phyloP scores from a whole-genome alignment of 2,329 filamentous ascomycete genomes.

The Phaeosphaeriaceae sp. region DNA sequence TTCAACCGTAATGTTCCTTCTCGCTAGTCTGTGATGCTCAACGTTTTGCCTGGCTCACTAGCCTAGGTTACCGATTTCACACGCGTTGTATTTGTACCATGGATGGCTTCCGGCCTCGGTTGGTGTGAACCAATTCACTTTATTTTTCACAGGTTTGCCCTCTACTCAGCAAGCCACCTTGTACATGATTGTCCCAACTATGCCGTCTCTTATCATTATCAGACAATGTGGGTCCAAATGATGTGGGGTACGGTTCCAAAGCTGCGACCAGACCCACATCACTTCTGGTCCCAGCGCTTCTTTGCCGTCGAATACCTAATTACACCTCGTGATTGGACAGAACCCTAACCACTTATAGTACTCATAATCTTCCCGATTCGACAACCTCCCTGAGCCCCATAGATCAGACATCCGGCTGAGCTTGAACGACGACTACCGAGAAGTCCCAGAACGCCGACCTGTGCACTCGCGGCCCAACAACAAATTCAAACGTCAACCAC shows the following conservation, averaged over 20 bases:
- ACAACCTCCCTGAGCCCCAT: slow-evolving; percentile 8
- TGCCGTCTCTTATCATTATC: slow-evolving; percentile 6
- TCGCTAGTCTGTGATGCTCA: slow-evolving; percentile 6
- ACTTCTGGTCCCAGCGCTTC: slow-evolving; percentile 11
- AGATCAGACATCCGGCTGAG: slow-evolving; percentile 3
- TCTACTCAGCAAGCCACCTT: slow-evolving; percentile 13
- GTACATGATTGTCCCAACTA: slow-evolving; percentile 5
- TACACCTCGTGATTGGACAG: slow-evolving; percentile 10
- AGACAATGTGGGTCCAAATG: slow-evolving; percentile 6
- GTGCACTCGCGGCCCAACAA: too few relatives aligned
- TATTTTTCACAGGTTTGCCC: slow-evolving; percentile 4
- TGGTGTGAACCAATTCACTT: slow-evolving; percentile 13
- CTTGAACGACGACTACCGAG: background rate
- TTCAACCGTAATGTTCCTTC: slow-evolving; percentile 20
- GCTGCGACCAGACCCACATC: slow-evolving; percentile 6
- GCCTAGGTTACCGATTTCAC: background rate
- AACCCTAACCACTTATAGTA: slow-evolving; percentile 2
- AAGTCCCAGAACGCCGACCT: too few relatives aligned
- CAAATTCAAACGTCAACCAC: too few relatives aligned
- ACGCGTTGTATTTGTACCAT: slow-evolving; percentile 9
- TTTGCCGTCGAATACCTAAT: slow-evolving; percentile 6
- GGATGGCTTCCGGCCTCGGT: slow-evolving; percentile 8
- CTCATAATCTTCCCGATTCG: slow-evolving; percentile 8
- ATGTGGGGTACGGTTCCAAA: slow-evolving; percentile 15
- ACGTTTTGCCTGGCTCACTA: slow-evolving; percentile 1